Evolutionary conservation across 441 rosid species (phyloP), one percentile per base, ranked within the genome.

Genomic region (Arabidopsis hybrid): DNA sequence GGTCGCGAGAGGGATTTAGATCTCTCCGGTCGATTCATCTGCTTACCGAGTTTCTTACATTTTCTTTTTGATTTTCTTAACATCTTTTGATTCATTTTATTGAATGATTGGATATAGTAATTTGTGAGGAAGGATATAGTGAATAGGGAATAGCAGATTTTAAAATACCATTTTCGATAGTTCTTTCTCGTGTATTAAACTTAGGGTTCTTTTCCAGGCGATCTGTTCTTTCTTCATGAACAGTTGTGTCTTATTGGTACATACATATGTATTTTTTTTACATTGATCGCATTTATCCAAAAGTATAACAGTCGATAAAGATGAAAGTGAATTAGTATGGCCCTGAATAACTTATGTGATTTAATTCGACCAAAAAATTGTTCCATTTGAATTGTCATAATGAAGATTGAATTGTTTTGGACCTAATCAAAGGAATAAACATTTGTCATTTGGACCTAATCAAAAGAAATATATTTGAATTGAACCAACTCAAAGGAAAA

Each of bases 11-110:
- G 85, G 69, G 82, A 61, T 50, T 67, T 38, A 16, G 2, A 53
- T 76, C 71, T 76, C 72, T 72, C 74, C 77, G 57, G 67, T 89
- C 80, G 87, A 80, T 85, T 57, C 63, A 78, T 86, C 88, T 89
- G 95, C 95, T 89, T 87, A 89, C 95, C 89, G 91, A 89, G 74
- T 85, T 85, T 87, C 88, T 80, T 31, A 89, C 87, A 87, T 79
- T 0, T 39, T 2, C 17, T 1, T 0, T 0, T 32, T 1, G 2
- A 21, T 26, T 8, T 6, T 4, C 4, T 14, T 14, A 0, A 16
- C n/a, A 14, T 57, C 7, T 18, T 36, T 50, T 46, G 8, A 0
- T 16, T 6, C 26, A 2, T 21, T 21, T 21, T 21, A 21, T 1
- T 16, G 5, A 32, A 11, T 7, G 13, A 26, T 16, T 32, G 12